Conservation (phyloP, 2,329 filamentous ascomycete genomes). For the Penicillium carneum region DNA sequence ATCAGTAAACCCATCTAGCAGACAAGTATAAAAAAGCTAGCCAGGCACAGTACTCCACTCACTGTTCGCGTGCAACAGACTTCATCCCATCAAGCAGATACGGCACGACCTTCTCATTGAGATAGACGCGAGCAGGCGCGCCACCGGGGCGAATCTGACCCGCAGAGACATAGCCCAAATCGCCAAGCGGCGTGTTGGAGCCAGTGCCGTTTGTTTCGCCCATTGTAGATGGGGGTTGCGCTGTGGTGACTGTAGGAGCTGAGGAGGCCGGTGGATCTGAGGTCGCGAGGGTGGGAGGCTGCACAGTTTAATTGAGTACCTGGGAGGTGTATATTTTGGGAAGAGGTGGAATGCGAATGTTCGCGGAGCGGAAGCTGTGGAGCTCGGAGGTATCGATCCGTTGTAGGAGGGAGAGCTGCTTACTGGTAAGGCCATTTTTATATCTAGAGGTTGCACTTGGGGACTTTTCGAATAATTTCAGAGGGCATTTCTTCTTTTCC, state of each 20-base stretch:
- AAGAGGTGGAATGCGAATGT: background rate
- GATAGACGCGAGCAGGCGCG: constrained; percentile 72
- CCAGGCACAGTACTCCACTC: constrained; percentile 46
- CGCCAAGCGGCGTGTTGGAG: constrained; percentile 34
- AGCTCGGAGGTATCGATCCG: constrained; percentile 10
- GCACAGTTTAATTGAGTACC: background rate
- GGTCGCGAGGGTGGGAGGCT: constrained; percentile 1
- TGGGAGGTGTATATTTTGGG: background rate
- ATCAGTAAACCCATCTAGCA: background rate
- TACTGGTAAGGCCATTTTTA: constrained; percentile 8
- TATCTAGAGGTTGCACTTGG: background rate
- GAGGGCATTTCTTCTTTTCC: background rate
- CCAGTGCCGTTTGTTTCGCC: constrained; percentile 35
- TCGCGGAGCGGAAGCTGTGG: constrained; percentile 19
- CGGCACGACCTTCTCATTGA: constrained; percentile 74
- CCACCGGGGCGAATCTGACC: constrained; percentile 69
- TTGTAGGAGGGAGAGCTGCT: constrained; percentile 4
- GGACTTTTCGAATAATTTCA: background rate
- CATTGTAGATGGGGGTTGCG: constrained; percentile 27
- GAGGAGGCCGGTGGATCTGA: background rate
- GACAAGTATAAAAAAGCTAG: background rate
- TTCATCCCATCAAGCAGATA: constrained; percentile 78
- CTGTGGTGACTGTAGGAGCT: background rate
- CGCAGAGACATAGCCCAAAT: constrained; percentile 57
- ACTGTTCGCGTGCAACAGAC: constrained; percentile 73